phyloP scores from a whole-genome alignment of 495 filamentous ascomycete species.

The Lasiosphaeriaceae sp. region DNA sequence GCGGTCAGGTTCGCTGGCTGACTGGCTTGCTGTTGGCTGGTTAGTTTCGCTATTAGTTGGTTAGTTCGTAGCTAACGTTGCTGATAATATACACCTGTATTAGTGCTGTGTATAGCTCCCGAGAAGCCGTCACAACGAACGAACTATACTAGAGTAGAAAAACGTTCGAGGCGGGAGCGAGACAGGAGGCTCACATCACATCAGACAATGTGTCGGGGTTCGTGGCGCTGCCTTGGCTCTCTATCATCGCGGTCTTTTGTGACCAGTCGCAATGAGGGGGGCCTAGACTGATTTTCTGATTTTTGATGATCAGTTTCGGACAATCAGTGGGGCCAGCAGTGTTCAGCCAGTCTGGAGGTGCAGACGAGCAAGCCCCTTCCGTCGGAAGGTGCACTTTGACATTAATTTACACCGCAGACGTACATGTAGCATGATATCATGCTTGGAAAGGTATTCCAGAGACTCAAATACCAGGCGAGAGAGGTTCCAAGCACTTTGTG shows the following conservation, averaged over 20 bases:
- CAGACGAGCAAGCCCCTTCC: background rate
- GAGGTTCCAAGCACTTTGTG: background rate
- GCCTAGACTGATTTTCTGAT: background rate
- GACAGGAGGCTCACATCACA: too few relatives aligned
- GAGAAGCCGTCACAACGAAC: too few relatives aligned
- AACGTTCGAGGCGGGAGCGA: too few relatives aligned
- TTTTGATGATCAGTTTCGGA: background rate
- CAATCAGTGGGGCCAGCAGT: background rate
- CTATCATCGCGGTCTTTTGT: background rate
- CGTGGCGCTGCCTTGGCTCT: background rate
- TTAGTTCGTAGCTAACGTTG: too few relatives aligned
- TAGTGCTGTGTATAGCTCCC: too few relatives aligned
- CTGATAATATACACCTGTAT: too few relatives aligned
- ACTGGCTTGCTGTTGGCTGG: too few relatives aligned
- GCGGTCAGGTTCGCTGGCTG: too few relatives aligned
- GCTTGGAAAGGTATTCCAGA: background rate
- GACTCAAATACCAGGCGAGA: background rate
- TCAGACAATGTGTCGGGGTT: background rate
- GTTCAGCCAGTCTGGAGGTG: background rate
- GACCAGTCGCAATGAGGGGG: background rate
- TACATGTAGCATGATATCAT: slow-evolving; percentile 11
- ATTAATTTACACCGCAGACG: background rate
- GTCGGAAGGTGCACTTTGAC: background rate
- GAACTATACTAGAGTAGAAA: too few relatives aligned
- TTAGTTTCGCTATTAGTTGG: too few relatives aligned